Evolutionary conservation across 352 stramenopile species (phyloP), one percentile per base, ranked within the genome.

Genomic region (Phytophthora macrochlamydospora): DNA sequence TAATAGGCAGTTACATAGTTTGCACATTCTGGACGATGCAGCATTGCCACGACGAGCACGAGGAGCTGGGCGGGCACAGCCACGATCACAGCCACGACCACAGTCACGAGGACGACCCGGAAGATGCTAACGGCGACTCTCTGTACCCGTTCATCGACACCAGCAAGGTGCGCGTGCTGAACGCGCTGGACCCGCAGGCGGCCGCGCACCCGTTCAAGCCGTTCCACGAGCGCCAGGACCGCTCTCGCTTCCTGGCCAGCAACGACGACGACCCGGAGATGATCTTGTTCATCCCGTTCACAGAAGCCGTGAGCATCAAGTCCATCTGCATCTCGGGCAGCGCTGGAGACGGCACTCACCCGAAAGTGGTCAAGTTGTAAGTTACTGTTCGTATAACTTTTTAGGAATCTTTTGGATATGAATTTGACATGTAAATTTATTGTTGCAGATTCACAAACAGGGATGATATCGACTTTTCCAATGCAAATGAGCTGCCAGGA

Each of bases 401-500:
- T 24, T 24, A 24, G 18, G 28, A 12, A 30, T 49, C 6, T 50
- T 31, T 46, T 63, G 9, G 45, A 11, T 69, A 42, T 35, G 5
- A 24, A 24, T 24, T 24, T 24, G 18, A 24, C 18, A 24, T 24
- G 18, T 24, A 24, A 24, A 24, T 24, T 24, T 24, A 24, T 24
- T 24, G 18, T 24, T 24, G 18, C 49, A 90, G 83, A 29, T 93
- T 94, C 63, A 80, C 72, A 37, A 94, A 94, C 62, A 83, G 87
- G 48, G 82, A 94, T 13, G 88, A 96, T 58, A 94, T 96, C 60
- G 88, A 96, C 56, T 96, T 96, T 64, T 80, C 83, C 13, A 94
- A 93, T 14, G 86, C 87, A 18, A 83, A 76, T 14, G 88, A 96
- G 42, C 69, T 96, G 30, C 83, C 81, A 4, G 73, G 83, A 7